Percentiles rank a stretch among this genome's conserved stretches.
Conservation (phyloP, 108 stramenopile species). For the Nitzschia palea region DNA sequence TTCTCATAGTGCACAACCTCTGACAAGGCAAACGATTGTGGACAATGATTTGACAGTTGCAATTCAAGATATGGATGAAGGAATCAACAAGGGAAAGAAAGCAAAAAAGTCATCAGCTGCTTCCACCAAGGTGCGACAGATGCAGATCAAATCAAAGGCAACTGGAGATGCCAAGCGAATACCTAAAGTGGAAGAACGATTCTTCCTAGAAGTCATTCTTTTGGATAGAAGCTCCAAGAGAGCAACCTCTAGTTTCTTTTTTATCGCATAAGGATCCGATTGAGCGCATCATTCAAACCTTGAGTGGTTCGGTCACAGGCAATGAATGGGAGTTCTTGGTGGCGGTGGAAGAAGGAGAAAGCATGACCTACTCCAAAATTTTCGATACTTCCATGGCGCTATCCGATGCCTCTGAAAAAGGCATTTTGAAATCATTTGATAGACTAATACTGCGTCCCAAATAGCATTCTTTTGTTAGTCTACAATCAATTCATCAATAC, state of each 20-base stretch:
- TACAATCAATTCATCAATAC: constrained; percentile 94
- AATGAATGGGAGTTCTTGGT: constrained; percentile 30
- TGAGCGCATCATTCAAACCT: constrained; percentile 38
- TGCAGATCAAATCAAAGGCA: constrained; percentile 54
- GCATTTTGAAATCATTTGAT: constrained; percentile 44
- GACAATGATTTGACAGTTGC: constrained; percentile 4
- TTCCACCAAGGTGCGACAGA: constrained; percentile 41
- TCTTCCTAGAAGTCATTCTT: constrained; percentile 52
- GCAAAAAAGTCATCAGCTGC: constrained; percentile 32
- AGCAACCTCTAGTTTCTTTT: constrained; percentile 6
- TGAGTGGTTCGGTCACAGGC: neutral
- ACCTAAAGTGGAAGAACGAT: constrained; percentile 36
- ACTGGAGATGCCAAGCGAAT: constrained; percentile 48
- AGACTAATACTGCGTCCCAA: constrained; percentile 36
- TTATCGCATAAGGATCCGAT: constrained; percentile 45
- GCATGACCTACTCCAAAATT: constrained; percentile 5
- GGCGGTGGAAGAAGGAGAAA: constrained; percentile 1
- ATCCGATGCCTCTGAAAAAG: constrained; percentile 36
- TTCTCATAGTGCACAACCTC: neutral
- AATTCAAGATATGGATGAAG: constrained; percentile 16
- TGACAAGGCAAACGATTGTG: too few species aligned
- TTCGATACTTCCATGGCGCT: constrained; percentile 22
- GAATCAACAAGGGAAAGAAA: constrained; percentile 14
- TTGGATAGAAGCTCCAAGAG: constrained; percentile 7
- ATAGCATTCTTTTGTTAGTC: constrained; percentile 43